Base-by-base conservation (phyloP, 148 eudicot species). In the Rhododendron kiyosumense region DNA sequence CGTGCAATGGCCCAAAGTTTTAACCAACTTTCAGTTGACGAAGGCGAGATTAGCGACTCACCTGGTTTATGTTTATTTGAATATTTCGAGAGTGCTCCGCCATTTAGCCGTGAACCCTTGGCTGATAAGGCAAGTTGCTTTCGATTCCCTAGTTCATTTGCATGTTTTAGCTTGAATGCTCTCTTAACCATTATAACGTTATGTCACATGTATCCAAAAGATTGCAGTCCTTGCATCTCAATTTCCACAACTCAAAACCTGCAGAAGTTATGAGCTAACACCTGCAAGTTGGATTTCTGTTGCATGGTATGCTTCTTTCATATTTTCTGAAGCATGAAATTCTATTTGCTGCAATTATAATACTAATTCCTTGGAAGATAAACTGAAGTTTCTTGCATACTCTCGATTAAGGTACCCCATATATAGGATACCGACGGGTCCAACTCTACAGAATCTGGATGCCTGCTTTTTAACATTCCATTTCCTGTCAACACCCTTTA, bases 381-480 rank as follows among this genome's bases (percentile, higher is more conserved):
- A 87, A 83, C 80, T 48, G 79, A 78, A 81, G 11, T 10, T 24
- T 59, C 57, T 45, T 73, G 76, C 76, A 49, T 79, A 20, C 81
- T 78, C 48, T 84, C 57, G 81, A 13, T 89, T 86, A 15, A 97
- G 98, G 98, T 93, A 97, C 85, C 99, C 98, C 12, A 97, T 97
- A 84, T 97, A 97, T 86, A 88, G 99, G 89, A 97, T 97, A 88
- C 98, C 98, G 11, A 92, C 90, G 4, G 99, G 99, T 84, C 98
- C 97, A 36, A 94, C 99, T 83, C 93, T 95, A 81, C 94, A 93
- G 91, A 95, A 95, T 80, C 91, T 97, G 87, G 99, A 97, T 88
- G 94, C 99, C 26, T 95, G 96, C 90, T 97, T 97, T 90, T 89
- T 97, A 89, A 97, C 99, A 38, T 97, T 91, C 86, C 99, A 97